Base-by-base conservation (phyloP, 2,329 filamentous ascomycete genomes). In the Paradendryphiella salina region DNA sequence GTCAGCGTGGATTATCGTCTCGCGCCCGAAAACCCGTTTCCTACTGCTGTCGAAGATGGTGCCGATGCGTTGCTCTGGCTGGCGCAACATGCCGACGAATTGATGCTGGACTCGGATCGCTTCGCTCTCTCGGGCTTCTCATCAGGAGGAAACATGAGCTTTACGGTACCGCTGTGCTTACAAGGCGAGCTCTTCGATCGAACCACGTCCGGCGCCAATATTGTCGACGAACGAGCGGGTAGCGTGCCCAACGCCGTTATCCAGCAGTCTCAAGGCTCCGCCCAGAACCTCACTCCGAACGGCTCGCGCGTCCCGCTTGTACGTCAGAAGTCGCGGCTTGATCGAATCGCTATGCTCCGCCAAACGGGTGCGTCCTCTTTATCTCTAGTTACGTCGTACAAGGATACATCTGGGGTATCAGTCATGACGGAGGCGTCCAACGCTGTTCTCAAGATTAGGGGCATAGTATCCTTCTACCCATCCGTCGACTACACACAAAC, bases 1-100 rank as follows among this genome's bases (percentile, higher is more conserved):
- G 80, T 85, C 48, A 81, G 78, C 52, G 84, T 86, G 47, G 80
- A 81, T 50, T 86, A 86, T 61, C 78, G 84, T 13, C 76, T 80
- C 14, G 83, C 83, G 0, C 84, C 84, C 3, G 83, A 86, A 63
- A 72, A 79, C 52, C 82, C 83, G 0, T 86, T 86, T 58, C 84
- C 84, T 1, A 82, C 80, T 0, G 82, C 83, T 0, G 83, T 86
- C 2, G 84, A 86, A 57, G 84, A 87, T 55, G 82, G 83, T 15
- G 83, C 83, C 5, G 82, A 84, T 50, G 82, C 83, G 1, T 71
- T 87, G 15, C 71, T 85, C 4, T 85, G 82, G 67, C 75, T 86
- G 4, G 78, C 82, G 28, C 70, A 77, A 23, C 74, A 85, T 61
- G 81, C 82, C 0, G 71, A 76, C 4, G 80, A 84, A 43, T 69